Percentiles rank a stretch among this genome's conserved stretches.
Conservation (phyloP, 2,329 filamentous ascomycete species). For the Tolypocladium nubicola region DNA sequence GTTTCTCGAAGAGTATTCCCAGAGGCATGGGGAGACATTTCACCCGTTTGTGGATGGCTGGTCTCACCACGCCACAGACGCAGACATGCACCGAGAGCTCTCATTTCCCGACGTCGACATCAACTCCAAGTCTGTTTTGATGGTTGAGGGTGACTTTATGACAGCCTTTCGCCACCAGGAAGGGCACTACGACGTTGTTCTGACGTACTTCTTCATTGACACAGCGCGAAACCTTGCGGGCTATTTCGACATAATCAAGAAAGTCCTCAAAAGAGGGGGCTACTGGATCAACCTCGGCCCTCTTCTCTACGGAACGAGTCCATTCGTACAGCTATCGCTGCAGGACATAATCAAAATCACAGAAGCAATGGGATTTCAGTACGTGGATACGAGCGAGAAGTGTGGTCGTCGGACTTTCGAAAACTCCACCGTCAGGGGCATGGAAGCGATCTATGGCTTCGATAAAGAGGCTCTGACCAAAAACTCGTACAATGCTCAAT, state of each 20-base stretch:
- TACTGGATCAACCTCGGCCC: conserved; percentile 47
- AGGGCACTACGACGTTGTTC: conserved; percentile 33
- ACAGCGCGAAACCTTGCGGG: conserved; percentile 44
- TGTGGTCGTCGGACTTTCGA: conserved; percentile 34
- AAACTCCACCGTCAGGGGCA: conserved; percentile 28
- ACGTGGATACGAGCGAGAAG: conserved; percentile 28
- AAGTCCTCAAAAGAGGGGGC: conserved; percentile 34
- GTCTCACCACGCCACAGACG: conserved; percentile 41
- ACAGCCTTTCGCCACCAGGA: conserved; percentile 20
- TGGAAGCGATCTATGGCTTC: conserved; percentile 41
- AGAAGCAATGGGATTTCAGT: conserved; percentile 40
- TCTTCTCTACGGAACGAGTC: conserved; percentile 41
- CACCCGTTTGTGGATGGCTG: conserved; percentile 46
- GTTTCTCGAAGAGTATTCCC: conserved; percentile 27
- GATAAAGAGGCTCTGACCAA: conserved; percentile 37
- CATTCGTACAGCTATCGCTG: conserved; percentile 43
- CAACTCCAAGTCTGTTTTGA: conserved; percentile 26
- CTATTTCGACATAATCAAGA: conserved; percentile 43
- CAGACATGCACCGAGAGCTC: conserved; percentile 34
- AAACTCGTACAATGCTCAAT: conserved; percentile 44
- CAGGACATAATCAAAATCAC: conserved; percentile 39
- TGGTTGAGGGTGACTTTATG: conserved; percentile 48
- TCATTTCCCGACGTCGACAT: conserved; percentile 31
- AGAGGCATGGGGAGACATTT: conserved; percentile 16
- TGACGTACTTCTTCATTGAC: conserved; percentile 52